These are phyloP conservation scores for Saccharomycopsis sp. DNA, from an alignment of 805 yeast species.

Conservation along the genomic window DNA sequence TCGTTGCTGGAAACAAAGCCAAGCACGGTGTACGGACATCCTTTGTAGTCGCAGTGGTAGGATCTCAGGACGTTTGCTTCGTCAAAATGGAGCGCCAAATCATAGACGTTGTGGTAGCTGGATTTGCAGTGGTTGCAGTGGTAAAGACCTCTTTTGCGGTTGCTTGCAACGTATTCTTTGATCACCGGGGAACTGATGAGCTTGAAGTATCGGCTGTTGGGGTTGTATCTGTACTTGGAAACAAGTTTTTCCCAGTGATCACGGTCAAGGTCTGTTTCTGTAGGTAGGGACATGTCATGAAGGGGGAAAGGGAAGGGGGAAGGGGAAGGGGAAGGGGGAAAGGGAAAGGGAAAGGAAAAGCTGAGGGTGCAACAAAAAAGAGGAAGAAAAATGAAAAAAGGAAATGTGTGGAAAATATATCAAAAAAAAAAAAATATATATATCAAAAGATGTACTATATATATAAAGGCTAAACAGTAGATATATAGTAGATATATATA, in stretches of 20 bases:
- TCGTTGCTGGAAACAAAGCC: slow-evolving; percentile 15
- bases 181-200: slow-evolving; percentile 5
- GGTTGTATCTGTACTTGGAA: slow-evolving; percentile 2
- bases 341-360: too few species aligned
- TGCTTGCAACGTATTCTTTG: slow-evolving; percentile 9
- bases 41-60: slow-evolving; percentile 6
- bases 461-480: too few species aligned
- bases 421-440: too few species aligned
- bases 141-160: slow-evolving; percentile 32
- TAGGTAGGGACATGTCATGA: too few species aligned
- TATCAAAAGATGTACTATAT: too few species aligned
- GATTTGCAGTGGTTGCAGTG: slow-evolving; percentile 18
- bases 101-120: slow-evolving; percentile 9
- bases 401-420: too few species aligned
- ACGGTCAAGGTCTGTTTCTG: too few species aligned
- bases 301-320: too few species aligned
- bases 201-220: slow-evolving; percentile 8
- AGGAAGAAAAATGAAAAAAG: too few species aligned
- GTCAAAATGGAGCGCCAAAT: slow-evolving; percentile 19
- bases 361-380: too few species aligned
- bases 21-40: slow-evolving; percentile 15
- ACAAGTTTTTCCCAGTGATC: slow-evolving; percentile 2
- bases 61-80: slow-evolving; percentile 10
- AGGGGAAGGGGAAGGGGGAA: too few species aligned
- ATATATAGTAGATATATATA: too few species aligned